These are phyloP conservation scores for Suillus placidus DNA, from an alignment of 768 basidiomycete species.

Conservation along the genomic window DNA sequence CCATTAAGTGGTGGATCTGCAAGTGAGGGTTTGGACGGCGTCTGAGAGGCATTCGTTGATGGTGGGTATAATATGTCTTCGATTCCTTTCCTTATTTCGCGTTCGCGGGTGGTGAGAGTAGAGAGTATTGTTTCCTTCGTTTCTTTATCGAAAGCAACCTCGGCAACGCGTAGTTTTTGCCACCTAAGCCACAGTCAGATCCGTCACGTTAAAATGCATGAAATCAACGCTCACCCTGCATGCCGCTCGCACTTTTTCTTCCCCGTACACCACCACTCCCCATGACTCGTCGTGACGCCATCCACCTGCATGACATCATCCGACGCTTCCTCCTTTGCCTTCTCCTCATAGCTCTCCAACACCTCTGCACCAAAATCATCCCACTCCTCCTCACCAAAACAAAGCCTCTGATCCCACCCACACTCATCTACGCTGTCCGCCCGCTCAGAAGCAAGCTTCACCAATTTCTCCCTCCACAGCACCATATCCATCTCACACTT, in stretches of 20 bases:
- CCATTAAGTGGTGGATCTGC: slow-evolving; percentile 50
- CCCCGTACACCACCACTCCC: slow-evolving; percentile 81
- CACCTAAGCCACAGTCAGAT: slow-evolving; percentile 50
- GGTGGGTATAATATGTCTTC: slow-evolving; percentile 69
- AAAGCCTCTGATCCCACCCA: slow-evolving; percentile 88
- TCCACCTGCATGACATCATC: slow-evolving; percentile 46
- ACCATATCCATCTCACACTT: slow-evolving; percentile 72
- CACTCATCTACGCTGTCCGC: slow-evolving; percentile 70
- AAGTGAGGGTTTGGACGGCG: slow-evolving; percentile 34
- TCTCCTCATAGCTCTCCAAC: slow-evolving; percentile 68
- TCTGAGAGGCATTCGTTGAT: slow-evolving; percentile 38
- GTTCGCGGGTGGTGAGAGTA: slow-evolving; percentile 73
- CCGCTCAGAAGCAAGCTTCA: slow-evolving; percentile 68
- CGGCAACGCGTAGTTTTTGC: slow-evolving; percentile 75
- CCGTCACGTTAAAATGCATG: not conserved
- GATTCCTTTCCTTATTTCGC: slow-evolving; percentile 75
- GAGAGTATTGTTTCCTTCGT: slow-evolving; percentile 67
- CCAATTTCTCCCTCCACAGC: slow-evolving; percentile 67
- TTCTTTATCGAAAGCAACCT: slow-evolving; percentile 76
- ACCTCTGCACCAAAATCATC: slow-evolving; percentile 66
- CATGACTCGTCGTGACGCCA: slow-evolving; percentile 30
- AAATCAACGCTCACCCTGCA: slow-evolving; percentile 54
- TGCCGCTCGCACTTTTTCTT: slow-evolving; percentile 80
- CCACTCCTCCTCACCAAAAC: slow-evolving; percentile 82
- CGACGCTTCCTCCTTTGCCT: slow-evolving; percentile 34